Evolutionary conservation across 2,329 filamentous ascomycete species (phyloP), one percentile per base, ranked within the genome.

Genomic region (Neurospora sp.): DNA sequence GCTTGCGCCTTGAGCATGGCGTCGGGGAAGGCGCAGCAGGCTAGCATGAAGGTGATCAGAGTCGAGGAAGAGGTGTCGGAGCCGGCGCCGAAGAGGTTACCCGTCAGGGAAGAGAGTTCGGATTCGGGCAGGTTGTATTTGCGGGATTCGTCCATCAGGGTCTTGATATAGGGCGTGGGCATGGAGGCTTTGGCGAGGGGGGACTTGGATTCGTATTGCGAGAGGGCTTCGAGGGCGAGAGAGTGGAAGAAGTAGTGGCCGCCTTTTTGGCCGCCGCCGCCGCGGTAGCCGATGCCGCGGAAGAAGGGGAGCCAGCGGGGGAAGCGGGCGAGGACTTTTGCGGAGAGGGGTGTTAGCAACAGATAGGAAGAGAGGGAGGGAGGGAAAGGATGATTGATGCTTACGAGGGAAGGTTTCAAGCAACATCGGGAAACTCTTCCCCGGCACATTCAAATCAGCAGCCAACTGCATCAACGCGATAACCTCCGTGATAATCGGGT

Each of bases 401-500:
- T 71, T 67, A 76, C 75, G 75, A 1, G 84, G 84, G 69, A 87
- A 87, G 0, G 85, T 87, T 75, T 87, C 85, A 80, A 88, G 81
- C 37, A 88, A 76, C 84, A 84, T 87, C 33, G 84, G 86, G 73
- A 86, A 87, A 0, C 78, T 82, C 75, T 86, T 86, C 8, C 83
- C 83, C 0, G 84, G 81, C 66, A 85, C 83, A 72, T 84, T 85
- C 28, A 88, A 78, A 69, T 87, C 85, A 2, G 85, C 86, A 0
- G 86, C 85, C 69, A 85, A 81, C 70, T 88, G 84, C 82, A 88
- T 85, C 39, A 86, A 78, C 0, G 84, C 83, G 70, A 88, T 85
- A n/a, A 86, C 86, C 74, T 88, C 86, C 3, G 85, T 86, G 71
- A 88, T 84, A 74, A 87, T 86, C 4, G 86, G 85, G 73, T 88